Evolutionary conservation across 768 basidiomycete genomes (phyloP).

Genomic region (Suillus paluster): DNA sequence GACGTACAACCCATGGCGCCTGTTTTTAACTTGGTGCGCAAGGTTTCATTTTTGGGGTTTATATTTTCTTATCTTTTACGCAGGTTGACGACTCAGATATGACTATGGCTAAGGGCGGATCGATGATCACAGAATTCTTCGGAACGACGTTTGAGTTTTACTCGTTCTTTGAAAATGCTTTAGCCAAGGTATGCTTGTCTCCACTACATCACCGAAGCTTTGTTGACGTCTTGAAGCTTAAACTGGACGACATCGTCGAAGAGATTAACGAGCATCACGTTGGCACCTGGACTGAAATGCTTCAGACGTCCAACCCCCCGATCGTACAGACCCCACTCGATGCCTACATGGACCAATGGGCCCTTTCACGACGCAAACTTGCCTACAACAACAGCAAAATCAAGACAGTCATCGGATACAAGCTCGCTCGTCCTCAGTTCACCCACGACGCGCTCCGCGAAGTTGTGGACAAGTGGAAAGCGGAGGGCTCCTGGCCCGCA

Average conservation of each 20-base stretch:
- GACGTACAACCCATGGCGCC: constrained; percentile 68
- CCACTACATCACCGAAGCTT: neutral
- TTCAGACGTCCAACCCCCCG: constrained; percentile 69
- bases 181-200: constrained; percentile 57
- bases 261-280: constrained; percentile 89
- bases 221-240: constrained; percentile 46
- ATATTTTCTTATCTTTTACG: constrained; percentile 6
- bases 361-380: constrained; percentile 70
- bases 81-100: constrained; percentile 80
- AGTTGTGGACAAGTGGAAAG: constrained; percentile 81
- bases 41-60: neutral
- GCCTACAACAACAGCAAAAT: constrained; percentile 75
- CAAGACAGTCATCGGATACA: constrained; percentile 73
- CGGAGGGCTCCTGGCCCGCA: constrained; percentile 53
- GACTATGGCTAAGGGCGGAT: constrained; percentile 68
- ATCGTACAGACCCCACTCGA: constrained; percentile 71
- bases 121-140: constrained; percentile 70
- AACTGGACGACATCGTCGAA: constrained; percentile 71
- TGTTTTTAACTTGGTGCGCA: constrained; percentile 77
- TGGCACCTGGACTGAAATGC: constrained; percentile 82
- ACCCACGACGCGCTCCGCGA: constrained; percentile 65
- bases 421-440: constrained; percentile 65
- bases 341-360: constrained; percentile 80
- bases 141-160: constrained; percentile 84
- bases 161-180: constrained; percentile 65